Base-by-base conservation (phyloP, 73 alveolate species). In the Loxodes magnus region DNA sequence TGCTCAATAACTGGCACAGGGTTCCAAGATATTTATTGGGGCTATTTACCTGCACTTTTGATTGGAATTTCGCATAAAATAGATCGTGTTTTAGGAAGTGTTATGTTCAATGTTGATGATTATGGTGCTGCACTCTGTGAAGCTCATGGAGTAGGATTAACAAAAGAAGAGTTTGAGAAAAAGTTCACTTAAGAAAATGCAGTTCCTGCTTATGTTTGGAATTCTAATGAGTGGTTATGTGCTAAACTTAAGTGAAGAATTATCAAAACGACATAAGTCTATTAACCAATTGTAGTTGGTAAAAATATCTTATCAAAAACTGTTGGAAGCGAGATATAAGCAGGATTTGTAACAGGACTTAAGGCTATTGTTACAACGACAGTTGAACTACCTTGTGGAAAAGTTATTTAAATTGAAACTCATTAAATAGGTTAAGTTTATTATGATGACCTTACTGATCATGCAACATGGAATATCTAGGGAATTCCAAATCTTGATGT, bases 191-290 rank as follows among this genome's bases (percentile, higher is more conserved):
- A 4, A 3, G 14, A 5, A 26, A 25, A 50, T 14, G 3, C 56
- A 24, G 54, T 4, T 10, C 56, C 56, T 4, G 56, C 63, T 20
- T 50, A 50, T 24, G 56, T 50, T 27, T 50, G 56, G 63, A 24
- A 24, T 26, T 24, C 63, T 5, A 24, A 25, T 50, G 63, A 50
- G 22, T 19, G 33, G 4, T 4, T 26, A 4, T 23, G 51, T 3
- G 4, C 4, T 6, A 5, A 26, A 22, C 29, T 24, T 28, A 27
- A 27, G n/a, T 26, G 54, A 48, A 50, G 31, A 25, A 24, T 50
- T 24, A 5, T 50, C 29, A 16, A 24, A 24, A 50, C 56, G 12
- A 25, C 19, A 3, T 50, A 50, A 12, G 19, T 5, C 56, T n/a
- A n/a, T n/a, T n/a, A n/a, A n/a, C n/a, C n/a, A n/a, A n/a, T n/a